These are phyloP conservation scores for Barnettozyma californica DNA, from an alignment of 805 yeast genomes.

Conservation along the genomic window DNA sequence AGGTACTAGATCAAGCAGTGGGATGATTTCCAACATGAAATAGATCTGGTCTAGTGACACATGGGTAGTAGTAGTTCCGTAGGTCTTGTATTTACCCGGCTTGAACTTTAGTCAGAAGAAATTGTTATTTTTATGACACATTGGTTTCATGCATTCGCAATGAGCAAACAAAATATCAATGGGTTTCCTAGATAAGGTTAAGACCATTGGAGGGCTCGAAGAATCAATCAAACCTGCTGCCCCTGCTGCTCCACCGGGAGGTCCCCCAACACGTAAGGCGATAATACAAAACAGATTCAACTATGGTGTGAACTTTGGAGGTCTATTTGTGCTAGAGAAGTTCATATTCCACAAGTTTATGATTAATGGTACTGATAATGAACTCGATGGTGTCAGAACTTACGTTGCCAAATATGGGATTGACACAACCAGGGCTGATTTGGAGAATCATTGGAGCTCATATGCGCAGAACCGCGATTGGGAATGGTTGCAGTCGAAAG, in stretches of 20 bases:
- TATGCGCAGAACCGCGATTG: constrained; percentile 71
- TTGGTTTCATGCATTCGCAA: not conserved
- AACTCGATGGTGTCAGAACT: constrained; percentile 63
- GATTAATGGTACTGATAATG: constrained; percentile 54
- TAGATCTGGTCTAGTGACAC: not conserved
- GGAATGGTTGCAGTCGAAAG: constrained; percentile 61
- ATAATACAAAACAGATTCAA: constrained; percentile 59
- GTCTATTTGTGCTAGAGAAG: constrained; percentile 72
- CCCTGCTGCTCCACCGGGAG: constrained; percentile 25
- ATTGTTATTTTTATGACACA: not conserved
- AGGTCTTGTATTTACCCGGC: not conserved
- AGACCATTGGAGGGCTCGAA: not conserved
- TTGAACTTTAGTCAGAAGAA: not conserved
- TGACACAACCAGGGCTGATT: constrained; percentile 45
- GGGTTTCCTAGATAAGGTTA: constrained; percentile 8
- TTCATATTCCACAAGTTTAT: constrained; percentile 69
- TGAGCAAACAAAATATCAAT: not conserved
- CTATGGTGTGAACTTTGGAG: constrained; percentile 84
- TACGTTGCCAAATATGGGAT: constrained; percentile 44
- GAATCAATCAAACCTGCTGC: constrained; percentile 14
- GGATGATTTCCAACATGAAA: constrained; percentile 15
- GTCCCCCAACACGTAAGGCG: constrained; percentile 34
- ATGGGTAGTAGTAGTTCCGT: not conserved
- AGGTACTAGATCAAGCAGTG: constrained; percentile 22
- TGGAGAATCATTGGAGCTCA: constrained; percentile 61